Base-by-base conservation (phyloP, 2,329 filamentous ascomycete genomes). In the Fusarium odoratissimum region DNA sequence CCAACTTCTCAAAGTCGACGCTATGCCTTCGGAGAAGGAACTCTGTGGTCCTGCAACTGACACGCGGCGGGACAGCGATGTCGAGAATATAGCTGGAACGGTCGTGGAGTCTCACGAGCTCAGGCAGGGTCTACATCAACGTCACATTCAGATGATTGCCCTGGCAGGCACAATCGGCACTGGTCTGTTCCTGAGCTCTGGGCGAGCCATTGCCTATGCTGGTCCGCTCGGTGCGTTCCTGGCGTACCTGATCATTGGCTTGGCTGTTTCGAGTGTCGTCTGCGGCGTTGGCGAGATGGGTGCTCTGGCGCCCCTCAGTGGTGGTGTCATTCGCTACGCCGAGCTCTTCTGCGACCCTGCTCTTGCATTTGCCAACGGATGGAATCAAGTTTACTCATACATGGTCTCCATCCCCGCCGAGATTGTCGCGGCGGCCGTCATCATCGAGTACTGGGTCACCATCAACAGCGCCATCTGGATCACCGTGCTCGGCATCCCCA, bases 381-480 rank as follows among this genome's bases (percentile, higher is more conserved):
- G 55, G 54, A 46, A 60, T 13, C 55, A 63, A 16, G 41, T 59
- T 1, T 63, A 63, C 23, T 23, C 60, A 0, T 59, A 60, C 19
- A 23, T 4, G 8, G 55, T 63, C 19, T 59, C 41, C 3, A 67
- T 67, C 35, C 64, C 40, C 11, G 17, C 60, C 8, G 52, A 67
- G 16, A 17, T 67, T 13, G 64, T 67, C 14, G 60, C 64, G 2
- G 60, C 64, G 4, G 61, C 64, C 4, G 44, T 67, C 17, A 41
- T 67, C 8, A 67, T 67, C 21, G 42, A 64, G 3, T 67, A 58
- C 38, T 67, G 60, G 45, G 37, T 41, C 23, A 23, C 51, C 31
- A n/a, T 64, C 25, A 41, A 59, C 21, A 67, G 52, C 8, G 51
- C 64, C 21, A 23, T 64, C 31, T 64, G 51, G 60, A 59, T 65